Evolutionary conservation across 164 flowering plant genomes (phyloP), one percentile per base, ranked within the genome.

Genomic region (Tinospora cordifolia): DNA sequence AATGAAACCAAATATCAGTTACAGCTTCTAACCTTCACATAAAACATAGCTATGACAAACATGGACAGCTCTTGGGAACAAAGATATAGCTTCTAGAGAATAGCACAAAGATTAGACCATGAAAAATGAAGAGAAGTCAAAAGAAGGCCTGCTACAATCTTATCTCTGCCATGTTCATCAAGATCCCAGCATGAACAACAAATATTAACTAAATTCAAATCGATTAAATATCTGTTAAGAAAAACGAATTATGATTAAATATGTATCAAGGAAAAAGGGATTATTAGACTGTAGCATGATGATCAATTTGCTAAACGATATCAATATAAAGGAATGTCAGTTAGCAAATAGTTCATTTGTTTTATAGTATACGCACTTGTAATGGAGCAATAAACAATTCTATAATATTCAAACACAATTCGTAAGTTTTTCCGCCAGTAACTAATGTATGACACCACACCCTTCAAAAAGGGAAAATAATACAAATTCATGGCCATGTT

Each of bases 211-310:
- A 54, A 54, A 54, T 7, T 54, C 60, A 54, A 2, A 54, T 9
- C 5, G 60, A 54, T 54, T 21, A 54, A 54, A 54, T 51, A 51
- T 54, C 60, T 54, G 60, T 54, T 25, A 54, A 54, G 60, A 54
- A 54, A 44, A 54, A 54, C 22, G 60, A 54, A n/a, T 54, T n/a
- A n/a, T n/a, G 60, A 54, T 54, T 21, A 54, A 54, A 54, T 51
- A 51, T 54, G 24, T 54, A 24, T 54, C 60, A 54, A 54, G 60
- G n/a, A 54, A 54, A 44, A 54, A 54, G 22, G 60, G n/a, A n/a
- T 54, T 2, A 54, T 54, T 22, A 54, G 24, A 54, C 24, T 1
- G 4, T 54, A 54, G 60, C 60, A 19, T 54, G n/a, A 54, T 2
- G 5, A 54, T 22, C 10, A n/a, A 21, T 54, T 54, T n/a, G 21